Evolutionary conservation across 352 stramenopile genomes (phyloP).

Genomic region (Discostella stelligera): DNA sequence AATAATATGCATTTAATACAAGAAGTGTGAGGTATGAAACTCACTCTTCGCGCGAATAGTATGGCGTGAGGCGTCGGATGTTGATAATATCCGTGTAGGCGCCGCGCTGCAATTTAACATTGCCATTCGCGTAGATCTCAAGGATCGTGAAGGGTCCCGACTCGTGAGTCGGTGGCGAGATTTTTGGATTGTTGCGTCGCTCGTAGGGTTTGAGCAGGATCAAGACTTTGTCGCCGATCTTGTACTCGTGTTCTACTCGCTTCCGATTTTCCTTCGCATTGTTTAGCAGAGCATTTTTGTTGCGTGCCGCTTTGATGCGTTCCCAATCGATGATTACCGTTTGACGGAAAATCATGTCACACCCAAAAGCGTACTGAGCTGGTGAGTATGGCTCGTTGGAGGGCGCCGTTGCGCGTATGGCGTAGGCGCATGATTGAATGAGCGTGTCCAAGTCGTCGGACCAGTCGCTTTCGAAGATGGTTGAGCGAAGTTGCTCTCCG

Average conservation of each 20-base stretch:
- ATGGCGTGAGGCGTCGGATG: no score
- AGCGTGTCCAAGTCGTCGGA: background rate
- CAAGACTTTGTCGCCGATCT: background rate
- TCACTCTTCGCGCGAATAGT: no score
- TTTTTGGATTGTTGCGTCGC: background rate
- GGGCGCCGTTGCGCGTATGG: background rate
- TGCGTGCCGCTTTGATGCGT: background rate
- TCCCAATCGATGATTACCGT: constrained; percentile 6
- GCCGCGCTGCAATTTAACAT: no score
- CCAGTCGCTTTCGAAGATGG: background rate
- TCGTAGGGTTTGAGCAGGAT: background rate
- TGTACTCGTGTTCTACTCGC: no score
- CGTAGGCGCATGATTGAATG: background rate
- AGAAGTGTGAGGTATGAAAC: no score
- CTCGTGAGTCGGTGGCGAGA: background rate
- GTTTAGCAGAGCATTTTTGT: background rate
- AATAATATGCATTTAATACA: no score
- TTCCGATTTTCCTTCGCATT: constrained; percentile 2
- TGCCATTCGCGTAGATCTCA: no score
- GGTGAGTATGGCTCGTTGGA: constrained; percentile 7
- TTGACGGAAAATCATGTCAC: constrained; percentile 16
- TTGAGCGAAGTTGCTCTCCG: background rate
- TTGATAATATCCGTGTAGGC: no score
- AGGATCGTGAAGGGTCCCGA: background rate
- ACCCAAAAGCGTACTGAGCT: constrained; percentile 10